These are phyloP conservation scores for Centrapalus pauciflorus DNA, from an alignment of 129 eudicot genomes.

Conservation along the genomic window DNA sequence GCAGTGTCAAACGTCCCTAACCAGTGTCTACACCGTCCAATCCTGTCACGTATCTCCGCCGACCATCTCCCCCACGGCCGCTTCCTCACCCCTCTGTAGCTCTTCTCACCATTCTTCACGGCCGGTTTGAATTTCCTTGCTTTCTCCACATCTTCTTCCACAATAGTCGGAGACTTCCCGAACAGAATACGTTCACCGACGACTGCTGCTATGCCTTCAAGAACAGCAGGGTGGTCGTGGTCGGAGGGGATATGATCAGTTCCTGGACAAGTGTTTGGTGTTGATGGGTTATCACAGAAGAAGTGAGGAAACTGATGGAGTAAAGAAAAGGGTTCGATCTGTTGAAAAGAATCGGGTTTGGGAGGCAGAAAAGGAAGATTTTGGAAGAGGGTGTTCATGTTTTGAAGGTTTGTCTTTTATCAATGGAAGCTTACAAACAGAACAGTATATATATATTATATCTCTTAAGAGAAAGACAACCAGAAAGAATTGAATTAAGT, in stretches of 20 bases:
- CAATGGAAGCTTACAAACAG: conserved; percentile 10
- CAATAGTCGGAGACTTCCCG: background rate
- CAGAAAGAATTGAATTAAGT: background rate
- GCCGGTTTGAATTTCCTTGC: background rate
- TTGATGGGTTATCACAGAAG: background rate
- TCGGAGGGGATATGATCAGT: background rate
- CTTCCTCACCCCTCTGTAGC: conserved; percentile 79
- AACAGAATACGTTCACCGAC: conserved; percentile 58
- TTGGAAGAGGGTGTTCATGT: conserved; percentile 34
- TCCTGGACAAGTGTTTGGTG: conserved; percentile 8
- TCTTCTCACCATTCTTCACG: conserved; percentile 2
- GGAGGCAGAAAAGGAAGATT: conserved; percentile 11
- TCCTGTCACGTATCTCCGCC: conserved; percentile 87
- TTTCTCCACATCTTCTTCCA: background rate
- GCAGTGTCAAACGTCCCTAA: conserved; percentile 87
- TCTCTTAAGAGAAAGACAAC: conserved; percentile 3
- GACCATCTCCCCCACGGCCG: conserved; percentile 98
- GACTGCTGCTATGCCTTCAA: conserved; percentile 86
- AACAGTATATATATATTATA: no score
- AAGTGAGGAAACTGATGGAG: conserved; percentile 13
- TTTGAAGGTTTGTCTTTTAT: conserved; percentile 1
- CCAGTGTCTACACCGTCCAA: conserved; percentile 94
- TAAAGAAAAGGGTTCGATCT: conserved; percentile 10
- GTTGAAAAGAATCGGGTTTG: conserved; percentile 12
- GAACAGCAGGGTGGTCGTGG: conserved; percentile 32